Conservation (phyloP, 306 rosid species). For the Alnus rubra region DNA sequence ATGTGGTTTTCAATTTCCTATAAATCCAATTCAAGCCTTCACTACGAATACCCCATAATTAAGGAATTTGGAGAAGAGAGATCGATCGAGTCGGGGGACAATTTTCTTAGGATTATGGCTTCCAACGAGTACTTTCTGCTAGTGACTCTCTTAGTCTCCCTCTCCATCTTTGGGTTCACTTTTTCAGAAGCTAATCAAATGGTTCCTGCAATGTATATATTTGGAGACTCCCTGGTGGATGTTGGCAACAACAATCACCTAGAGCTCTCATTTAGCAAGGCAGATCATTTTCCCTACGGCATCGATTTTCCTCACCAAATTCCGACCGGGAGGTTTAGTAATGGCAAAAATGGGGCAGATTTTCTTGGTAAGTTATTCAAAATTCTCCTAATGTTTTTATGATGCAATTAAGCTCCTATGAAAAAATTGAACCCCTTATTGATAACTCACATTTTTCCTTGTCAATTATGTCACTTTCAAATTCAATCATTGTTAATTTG, state of each 20-base stretch:
- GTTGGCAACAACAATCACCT: constrained; percentile 53
- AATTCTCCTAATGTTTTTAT: not conserved
- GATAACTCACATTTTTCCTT: no score
- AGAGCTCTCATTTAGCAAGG: constrained; percentile 35
- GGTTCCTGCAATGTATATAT: constrained; percentile 39
- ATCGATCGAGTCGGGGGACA: no score
- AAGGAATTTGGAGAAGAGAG: no score
- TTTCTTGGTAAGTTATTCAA: constrained; percentile 43
- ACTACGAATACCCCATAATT: no score
- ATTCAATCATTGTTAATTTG: no score
- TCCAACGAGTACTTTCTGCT: not conserved
- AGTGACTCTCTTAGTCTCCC: not conserved
- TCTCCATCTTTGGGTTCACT: not conserved
- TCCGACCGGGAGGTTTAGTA: constrained; percentile 64
- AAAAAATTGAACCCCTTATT: no score
- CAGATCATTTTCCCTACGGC: constrained; percentile 63
- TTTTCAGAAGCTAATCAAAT: constrained; percentile 4
- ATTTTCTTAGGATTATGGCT: not conserved
- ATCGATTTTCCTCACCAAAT: constrained; percentile 60
- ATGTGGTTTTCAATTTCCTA: no score
- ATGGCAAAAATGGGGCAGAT: constrained; percentile 84
- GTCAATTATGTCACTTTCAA: no score
- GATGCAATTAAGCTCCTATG: not conserved
- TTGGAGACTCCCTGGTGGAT: constrained; percentile 50
- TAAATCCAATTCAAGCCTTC: no score